Percentiles rank a stretch among this genome's conserved stretches.
Evolutionary conservation across 805 yeast species (phyloP).

Genomic region (Clavispora phyllophila): DNA sequence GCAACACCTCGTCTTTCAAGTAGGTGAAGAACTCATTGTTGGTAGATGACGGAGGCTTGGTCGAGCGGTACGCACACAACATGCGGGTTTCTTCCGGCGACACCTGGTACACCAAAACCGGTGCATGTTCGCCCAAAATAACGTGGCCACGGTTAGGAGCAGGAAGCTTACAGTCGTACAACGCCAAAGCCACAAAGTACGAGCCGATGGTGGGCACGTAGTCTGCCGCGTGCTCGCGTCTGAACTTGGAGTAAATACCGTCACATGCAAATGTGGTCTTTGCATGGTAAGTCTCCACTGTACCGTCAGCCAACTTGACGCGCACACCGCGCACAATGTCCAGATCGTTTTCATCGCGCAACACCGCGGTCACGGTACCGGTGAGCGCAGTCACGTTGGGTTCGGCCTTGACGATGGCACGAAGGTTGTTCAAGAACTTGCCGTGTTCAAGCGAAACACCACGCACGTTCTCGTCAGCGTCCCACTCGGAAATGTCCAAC

Average conservation of each 20-base stretch:
- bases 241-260: slow-evolving; percentile 90
- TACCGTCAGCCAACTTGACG: slow-evolving; percentile 43
- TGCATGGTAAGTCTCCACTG: slow-evolving; percentile 38
- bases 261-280: slow-evolving; percentile 77
- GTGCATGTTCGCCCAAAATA: slow-evolving; percentile 79
- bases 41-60: slow-evolving; percentile 62
- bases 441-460: slow-evolving; percentile 97
- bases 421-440: slow-evolving; percentile 69
- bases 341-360: slow-evolving; percentile 47
- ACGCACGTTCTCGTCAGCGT: slow-evolving; percentile 47
- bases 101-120: slow-evolving; percentile 84
- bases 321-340: slow-evolving; percentile 69
- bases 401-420: slow-evolving; percentile 63
- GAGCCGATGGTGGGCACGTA: slow-evolving; percentile 69
- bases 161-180: slow-evolving; percentile 73
- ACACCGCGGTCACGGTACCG: slow-evolving; percentile 72
- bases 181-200: slow-evolving; percentile 79
- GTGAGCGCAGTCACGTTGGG: slow-evolving; percentile 73
- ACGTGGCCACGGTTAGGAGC: slow-evolving; percentile 82
- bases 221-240: slow-evolving; percentile 62
- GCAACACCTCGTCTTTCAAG: slow-evolving; percentile 55
- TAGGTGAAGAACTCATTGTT: slow-evolving; percentile 56
- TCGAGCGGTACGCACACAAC: slow-evolving; percentile 77
- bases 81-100: slow-evolving; percentile 80
- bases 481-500: slow-evolving; percentile 49